Evolutionary conservation across 106 monocot genomes (phyloP).

Genomic region (Triglochin maritima): DNA sequence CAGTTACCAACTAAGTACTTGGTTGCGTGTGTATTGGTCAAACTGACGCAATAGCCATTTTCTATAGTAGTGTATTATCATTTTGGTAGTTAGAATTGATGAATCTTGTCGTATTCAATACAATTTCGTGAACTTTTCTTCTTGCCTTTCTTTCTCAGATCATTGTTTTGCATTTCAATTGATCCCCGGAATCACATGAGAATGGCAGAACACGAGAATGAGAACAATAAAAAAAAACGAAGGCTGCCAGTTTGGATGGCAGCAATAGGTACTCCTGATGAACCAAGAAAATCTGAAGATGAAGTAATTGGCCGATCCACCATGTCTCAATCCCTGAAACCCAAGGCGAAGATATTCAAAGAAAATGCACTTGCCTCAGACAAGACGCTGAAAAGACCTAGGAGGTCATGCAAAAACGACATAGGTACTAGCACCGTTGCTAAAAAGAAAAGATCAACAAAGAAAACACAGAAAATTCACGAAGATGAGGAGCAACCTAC

Average conservation of each 20-base stretch:
- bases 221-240: not conserved
- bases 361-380: not conserved
- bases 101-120: too few relatives aligned
- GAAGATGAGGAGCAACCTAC: not conserved
- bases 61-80: too few relatives aligned
- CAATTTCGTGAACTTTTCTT: too few relatives aligned
- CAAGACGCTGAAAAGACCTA: not conserved
- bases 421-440: not conserved
- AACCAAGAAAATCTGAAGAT: not conserved
- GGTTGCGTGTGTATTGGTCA: too few relatives aligned
- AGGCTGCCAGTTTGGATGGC: slow-evolving; percentile 5
- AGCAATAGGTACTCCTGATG: not conserved
- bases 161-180: too few relatives aligned
- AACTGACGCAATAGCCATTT: too few relatives aligned
- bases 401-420: not conserved
- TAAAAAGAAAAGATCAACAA: too few relatives aligned
- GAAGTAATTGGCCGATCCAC: not conserved
- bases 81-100: too few relatives aligned
- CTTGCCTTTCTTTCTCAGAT: too few relatives aligned
- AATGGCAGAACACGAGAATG: not conserved
- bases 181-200: too few relatives aligned
- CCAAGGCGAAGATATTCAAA: not conserved
- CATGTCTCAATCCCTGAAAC: not conserved
- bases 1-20: too few relatives aligned
- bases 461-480: not conserved